These are phyloP conservation scores for Dacryopinax primogenitus DNA, from an alignment of 768 basidiomycete species.

Conservation along the genomic window DNA sequence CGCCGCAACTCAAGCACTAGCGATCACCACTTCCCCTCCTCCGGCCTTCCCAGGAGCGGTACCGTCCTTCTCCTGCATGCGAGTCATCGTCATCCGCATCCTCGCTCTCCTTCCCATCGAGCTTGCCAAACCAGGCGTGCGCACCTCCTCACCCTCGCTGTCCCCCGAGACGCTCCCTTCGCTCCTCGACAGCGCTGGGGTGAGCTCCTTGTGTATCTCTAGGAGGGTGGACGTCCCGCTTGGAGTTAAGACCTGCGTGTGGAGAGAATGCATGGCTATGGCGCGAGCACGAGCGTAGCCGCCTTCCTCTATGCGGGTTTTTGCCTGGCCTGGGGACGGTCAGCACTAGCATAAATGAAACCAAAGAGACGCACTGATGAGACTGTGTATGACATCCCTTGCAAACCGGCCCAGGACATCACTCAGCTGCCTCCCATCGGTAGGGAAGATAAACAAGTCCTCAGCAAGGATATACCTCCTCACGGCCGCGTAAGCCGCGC, in stretches of 20 bases:
- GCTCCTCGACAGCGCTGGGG: neutral
- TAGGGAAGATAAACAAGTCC: constrained; percentile 59
- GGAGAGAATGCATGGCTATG: neutral
- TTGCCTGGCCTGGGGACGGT: neutral
- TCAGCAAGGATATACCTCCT: constrained; percentile 57
- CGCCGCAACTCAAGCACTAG: neutral
- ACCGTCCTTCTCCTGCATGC: neutral
- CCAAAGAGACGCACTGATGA: constrained; percentile 14
- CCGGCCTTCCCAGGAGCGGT: neutral
- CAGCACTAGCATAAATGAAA: neutral
- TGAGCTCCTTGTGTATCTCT: neutral
- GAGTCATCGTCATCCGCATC: neutral
- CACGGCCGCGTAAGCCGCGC: constrained; percentile 70
- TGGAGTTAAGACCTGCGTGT: too few species aligned
- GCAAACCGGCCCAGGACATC: constrained; percentile 41
- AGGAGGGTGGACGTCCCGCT: too few species aligned
- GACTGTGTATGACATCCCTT: constrained; percentile 11
- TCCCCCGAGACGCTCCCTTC: neutral
- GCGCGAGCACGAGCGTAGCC: neutral
- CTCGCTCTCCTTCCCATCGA: neutral
- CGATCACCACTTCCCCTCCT: neutral
- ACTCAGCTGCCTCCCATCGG: constrained; percentile 52
- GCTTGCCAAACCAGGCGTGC: neutral
- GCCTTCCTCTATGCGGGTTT: constrained; percentile 2
- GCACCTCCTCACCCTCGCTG: constrained; percentile 5